These are phyloP conservation scores for Microdochium bolleyi DNA, from an alignment of 2,329 filamentous ascomycete genomes.

Conservation along the genomic window DNA sequence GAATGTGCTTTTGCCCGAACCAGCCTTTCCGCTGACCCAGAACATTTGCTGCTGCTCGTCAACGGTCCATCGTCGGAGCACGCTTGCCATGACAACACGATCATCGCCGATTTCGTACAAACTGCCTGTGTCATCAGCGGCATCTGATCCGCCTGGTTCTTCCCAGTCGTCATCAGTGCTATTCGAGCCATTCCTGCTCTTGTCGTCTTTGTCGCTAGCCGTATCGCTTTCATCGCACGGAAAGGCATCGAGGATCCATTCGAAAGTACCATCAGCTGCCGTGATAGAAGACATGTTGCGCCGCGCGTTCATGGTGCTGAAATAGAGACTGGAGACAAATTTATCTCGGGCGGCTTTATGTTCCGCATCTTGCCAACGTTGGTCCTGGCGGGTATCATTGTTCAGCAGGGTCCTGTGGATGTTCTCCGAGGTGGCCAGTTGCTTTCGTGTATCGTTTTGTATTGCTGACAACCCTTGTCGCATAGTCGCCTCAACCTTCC, in stretches of 20 bases:
- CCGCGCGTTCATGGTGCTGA: not conserved
- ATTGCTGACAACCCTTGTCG: not conserved
- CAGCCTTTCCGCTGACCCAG: not conserved
- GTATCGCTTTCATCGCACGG: no score
- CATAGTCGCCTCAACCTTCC: not conserved
- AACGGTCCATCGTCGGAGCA: not conserved
- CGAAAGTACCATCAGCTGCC: not conserved
- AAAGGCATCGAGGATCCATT: not conserved
- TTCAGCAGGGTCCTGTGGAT: not conserved
- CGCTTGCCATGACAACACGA: no score
- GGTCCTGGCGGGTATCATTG: not conserved
- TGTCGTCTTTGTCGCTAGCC: no score
- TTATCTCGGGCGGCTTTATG: not conserved
- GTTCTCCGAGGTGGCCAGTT: not conserved
- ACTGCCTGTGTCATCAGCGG: not conserved
- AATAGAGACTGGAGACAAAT: not conserved
- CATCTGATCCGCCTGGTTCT: no score
- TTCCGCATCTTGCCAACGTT: not conserved
- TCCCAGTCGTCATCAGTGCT: no score
- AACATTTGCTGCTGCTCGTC: not conserved
- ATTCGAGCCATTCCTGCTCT: no score
- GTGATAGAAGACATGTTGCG: not conserved
- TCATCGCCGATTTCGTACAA: not conserved
- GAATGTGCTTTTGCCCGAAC: not conserved
- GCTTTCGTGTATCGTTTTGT: not conserved